Evolutionary conservation across 345 rosid species (phyloP), one percentile per base, ranked within the genome.

Genomic region (Gossypium thurberi): DNA sequence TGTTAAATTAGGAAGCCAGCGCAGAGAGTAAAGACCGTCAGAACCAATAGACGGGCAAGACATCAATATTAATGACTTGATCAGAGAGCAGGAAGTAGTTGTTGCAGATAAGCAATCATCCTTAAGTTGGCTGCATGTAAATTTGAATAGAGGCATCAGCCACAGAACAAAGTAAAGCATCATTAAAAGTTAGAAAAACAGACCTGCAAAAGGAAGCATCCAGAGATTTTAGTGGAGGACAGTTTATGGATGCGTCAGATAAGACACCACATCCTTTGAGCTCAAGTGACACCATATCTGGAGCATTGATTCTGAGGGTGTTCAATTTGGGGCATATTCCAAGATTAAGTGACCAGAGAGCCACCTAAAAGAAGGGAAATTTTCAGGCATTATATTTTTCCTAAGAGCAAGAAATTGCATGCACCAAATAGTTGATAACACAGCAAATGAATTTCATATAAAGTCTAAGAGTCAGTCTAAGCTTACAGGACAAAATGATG

Each of bases 191-290:
- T 42, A 73, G 40, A 9, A 26, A 61, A 68, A 57, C 62, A 60
- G 64, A 93, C 99, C 98, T 69, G 94, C 99, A 93, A 82, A 95
- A 95, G 62, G 99, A 95, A 73, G 98, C 94, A 84, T 95, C 98
- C 67, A 95, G 86, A 71, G 99, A 88, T 63, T 87, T 90, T 65
- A 95, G 81, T 40, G 81, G 85, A 64, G 99, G 97, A 76, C 98
- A 93, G 40, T 85, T 78, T 67, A 95, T 90, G 65, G 87, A 84
- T 76, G 91, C 98, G 74, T 91, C 91, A 37, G 97, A 89, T 67
- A 91, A 78, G 14, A 88, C 94, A 76, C 99, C 98, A 62, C 99
- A 95, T 73, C 98, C 98, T 83, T 95, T 88, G 84, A 95, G 83
- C 90, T 95, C 99, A 17, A 95, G 93, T 48, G 90, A 78, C 76